Evolutionary conservation across 257 asterid species (phyloP).

Genomic region (Solanum peruvianum): DNA sequence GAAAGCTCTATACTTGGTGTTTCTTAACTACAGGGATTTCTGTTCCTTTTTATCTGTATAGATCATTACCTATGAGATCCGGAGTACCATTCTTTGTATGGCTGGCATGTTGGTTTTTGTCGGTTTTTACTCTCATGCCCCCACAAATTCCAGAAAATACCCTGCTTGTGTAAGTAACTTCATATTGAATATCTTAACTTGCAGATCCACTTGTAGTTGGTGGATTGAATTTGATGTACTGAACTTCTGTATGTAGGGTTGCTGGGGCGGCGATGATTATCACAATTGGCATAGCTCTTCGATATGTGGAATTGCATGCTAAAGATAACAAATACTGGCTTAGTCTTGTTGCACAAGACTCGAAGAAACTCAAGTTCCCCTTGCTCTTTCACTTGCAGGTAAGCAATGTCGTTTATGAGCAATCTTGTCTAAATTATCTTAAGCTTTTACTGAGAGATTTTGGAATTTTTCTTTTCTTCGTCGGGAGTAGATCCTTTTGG

Average conservation of each 20-base stretch:
- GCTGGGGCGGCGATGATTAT: conserved; percentile 61
- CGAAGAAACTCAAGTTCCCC: conserved; percentile 33
- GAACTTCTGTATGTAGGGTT: conserved; percentile 23
- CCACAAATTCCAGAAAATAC: conserved; percentile 98
- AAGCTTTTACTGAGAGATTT: background rate
- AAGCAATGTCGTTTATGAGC: background rate
- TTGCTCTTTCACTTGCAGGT: conserved; percentile 80
- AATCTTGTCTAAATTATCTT: background rate
- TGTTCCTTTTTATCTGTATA: conserved; percentile 53
- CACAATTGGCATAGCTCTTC: conserved; percentile 53
- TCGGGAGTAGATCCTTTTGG: conserved; percentile 53
- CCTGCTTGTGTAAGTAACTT: conserved; percentile 58
- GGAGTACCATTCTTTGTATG: conserved; percentile 53
- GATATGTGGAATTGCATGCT: conserved; percentile 42
- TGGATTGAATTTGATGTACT: background rate
- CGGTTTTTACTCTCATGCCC: conserved; percentile 88
- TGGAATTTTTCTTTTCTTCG: conserved; percentile 2
- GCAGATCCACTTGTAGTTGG: background rate
- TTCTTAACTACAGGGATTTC: conserved; percentile 61
- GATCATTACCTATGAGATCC: conserved; percentile 39
- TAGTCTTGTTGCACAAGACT: conserved; percentile 33
- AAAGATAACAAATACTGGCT: conserved; percentile 41
- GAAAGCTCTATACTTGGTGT: conserved; percentile 84
- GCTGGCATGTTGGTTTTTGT: conserved; percentile 72
- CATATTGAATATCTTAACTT: background rate